Conservation (phyloP, 768 basidiomycete genomes). For the Suillus paluster region DNA sequence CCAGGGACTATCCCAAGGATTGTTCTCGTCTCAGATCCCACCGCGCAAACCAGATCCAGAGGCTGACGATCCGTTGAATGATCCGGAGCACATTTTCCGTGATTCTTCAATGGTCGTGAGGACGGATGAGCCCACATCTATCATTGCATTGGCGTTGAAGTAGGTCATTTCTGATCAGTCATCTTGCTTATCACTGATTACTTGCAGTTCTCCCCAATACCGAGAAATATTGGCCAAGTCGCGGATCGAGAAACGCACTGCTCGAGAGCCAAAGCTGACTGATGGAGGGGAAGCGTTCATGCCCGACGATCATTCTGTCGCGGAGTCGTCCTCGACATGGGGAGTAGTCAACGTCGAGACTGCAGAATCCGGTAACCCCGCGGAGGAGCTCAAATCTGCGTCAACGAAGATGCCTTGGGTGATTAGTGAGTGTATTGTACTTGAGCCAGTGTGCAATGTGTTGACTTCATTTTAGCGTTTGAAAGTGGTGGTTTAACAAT, state of each 20-base stretch:
- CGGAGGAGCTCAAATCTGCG: conserved; percentile 74
- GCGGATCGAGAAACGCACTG: conserved; percentile 74
- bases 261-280: conserved; percentile 55
- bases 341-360: conserved; percentile 87
- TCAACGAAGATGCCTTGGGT: conserved; percentile 85
- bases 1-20: conserved; percentile 56
- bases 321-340: conserved; percentile 90
- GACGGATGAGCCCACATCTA: conserved; percentile 96
- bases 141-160: conserved; percentile 94
- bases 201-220: conserved; percentile 76
- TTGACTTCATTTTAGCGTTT: conserved; percentile 58
- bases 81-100: conserved; percentile 92
- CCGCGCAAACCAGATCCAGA: conserved; percentile 60
- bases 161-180: conserved; percentile 39
- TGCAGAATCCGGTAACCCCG: conserved; percentile 66
- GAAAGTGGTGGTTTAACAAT: conserved; percentile 90
- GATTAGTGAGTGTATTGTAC: conserved; percentile 58
- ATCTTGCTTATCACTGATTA: neutral
- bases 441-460: conserved; percentile 7
- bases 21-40: conserved; percentile 71
- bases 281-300: conserved; percentile 87
- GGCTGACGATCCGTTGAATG: conserved; percentile 67
- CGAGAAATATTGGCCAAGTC: conserved; percentile 80
- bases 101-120: conserved; percentile 95
- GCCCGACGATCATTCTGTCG: conserved; percentile 85